Evolutionary conservation across 192 early-diverging fungal genomes (phyloP).

Genomic region (Entomortierella lignicola): DNA sequence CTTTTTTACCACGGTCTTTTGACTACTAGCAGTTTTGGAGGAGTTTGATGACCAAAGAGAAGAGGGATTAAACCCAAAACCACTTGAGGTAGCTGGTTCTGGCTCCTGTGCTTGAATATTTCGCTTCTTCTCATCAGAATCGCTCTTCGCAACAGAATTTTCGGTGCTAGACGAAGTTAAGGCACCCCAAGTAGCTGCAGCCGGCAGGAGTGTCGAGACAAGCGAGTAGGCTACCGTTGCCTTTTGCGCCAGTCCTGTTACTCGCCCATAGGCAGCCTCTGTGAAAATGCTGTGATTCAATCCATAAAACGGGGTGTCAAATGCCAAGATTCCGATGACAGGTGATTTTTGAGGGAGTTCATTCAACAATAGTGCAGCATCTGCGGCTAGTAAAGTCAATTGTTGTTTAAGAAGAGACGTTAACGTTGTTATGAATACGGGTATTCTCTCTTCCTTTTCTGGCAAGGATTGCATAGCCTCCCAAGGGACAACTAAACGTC

Average conservation of each 20-base stretch:
- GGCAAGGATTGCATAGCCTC: too few relatives aligned
- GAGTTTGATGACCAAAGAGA: constrained; percentile 16
- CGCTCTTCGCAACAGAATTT: not conserved
- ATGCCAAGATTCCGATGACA: constrained; percentile 65
- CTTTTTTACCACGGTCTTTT: constrained; percentile 5
- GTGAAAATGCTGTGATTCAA: constrained; percentile 56
- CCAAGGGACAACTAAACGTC: not conserved
- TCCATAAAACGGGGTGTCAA: constrained; percentile 68
- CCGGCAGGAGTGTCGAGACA: constrained; percentile 19
- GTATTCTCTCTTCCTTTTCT: too few relatives aligned
- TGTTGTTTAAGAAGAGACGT: not conserved
- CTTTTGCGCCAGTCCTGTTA: constrained; percentile 49
- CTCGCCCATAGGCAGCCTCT: constrained; percentile 47
- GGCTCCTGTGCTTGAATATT: not conserved
- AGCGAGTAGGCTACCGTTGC: constrained; percentile 25
- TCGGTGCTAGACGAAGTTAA: not conserved
- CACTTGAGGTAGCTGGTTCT: not conserved
- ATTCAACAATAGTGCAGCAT: constrained; percentile 55
- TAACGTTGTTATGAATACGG: not conserved
- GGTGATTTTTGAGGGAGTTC: constrained; percentile 5
- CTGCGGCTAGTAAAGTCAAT: constrained; percentile 52
- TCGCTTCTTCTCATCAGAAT: not conserved
- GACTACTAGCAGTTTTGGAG: constrained; percentile 7
- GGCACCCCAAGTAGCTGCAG: constrained; percentile 16
- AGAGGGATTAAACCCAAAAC: constrained; percentile 24